phyloP scores from a whole-genome alignment of 1,284 basidiomycete genomes.

The Phellinidium pouzarii region DNA sequence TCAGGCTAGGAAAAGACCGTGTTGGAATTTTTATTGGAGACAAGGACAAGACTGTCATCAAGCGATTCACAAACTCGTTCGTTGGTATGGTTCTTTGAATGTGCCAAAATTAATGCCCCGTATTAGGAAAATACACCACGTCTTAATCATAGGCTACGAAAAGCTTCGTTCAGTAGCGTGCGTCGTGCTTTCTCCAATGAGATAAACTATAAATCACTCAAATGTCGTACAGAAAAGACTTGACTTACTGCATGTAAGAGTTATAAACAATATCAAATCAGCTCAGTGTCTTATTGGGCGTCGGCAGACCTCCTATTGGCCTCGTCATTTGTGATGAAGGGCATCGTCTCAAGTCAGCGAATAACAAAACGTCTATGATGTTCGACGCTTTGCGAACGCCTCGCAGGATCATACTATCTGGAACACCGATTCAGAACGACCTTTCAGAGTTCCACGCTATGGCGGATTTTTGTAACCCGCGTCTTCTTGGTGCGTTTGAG shows the following conservation, averaged over 20 bases:
- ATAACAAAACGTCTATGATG: constrained; percentile 87
- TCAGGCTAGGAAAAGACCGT: constrained; percentile 72
- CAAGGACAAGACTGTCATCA: constrained; percentile 64
- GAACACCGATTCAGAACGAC: constrained; percentile 97
- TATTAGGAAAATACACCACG: constrained; percentile 66
- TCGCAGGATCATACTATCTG: constrained; percentile 83
- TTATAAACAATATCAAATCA: background rate
- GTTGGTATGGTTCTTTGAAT: constrained; percentile 21
- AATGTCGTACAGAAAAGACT: constrained; percentile 40
- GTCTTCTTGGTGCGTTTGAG: constrained; percentile 59
- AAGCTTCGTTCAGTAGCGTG: constrained; percentile 78
- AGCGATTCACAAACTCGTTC: constrained; percentile 71
- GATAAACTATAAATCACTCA: background rate
- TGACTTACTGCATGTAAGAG: constrained; percentile 57
- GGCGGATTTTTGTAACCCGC: constrained; percentile 95
- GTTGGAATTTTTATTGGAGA: constrained; percentile 78
- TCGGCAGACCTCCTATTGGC: constrained; percentile 74
- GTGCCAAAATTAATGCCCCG: background rate
- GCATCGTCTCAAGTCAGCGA: constrained; percentile 89
- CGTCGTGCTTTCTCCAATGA: constrained; percentile 22
- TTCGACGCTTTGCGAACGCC: constrained; percentile 76
- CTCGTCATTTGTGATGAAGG: constrained; percentile 97
- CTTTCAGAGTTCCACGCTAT: constrained; percentile 94
- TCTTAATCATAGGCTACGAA: constrained; percentile 95
- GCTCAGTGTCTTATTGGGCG: background rate